Conservation (phyloP, 2,329 filamentous ascomycete species). For the Exophiala dermatitidis region DNA sequence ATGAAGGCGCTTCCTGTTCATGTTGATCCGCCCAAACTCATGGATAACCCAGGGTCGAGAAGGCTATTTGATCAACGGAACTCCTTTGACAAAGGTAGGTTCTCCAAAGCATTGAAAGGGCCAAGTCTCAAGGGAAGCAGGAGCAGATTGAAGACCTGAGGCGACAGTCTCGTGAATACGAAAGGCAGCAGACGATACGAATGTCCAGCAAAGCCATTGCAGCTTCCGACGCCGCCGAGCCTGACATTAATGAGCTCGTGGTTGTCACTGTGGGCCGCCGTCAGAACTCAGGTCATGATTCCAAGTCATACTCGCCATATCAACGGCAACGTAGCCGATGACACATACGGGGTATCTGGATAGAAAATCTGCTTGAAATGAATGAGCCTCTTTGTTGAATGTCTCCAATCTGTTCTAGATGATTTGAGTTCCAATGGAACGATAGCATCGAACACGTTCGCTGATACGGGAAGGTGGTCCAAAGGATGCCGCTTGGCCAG, state of each 20-base stretch:
- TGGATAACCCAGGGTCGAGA: constrained; percentile 37
- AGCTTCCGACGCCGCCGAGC: constrained; percentile 15
- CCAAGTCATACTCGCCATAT: constrained; percentile 13
- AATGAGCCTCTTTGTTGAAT: not conserved
- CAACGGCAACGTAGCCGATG: constrained; percentile 17
- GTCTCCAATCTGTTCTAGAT: not conserved
- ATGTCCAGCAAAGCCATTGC: constrained; percentile 30
- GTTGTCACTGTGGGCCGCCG: constrained; percentile 20
- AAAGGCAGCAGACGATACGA: constrained; percentile 41
- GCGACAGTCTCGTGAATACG: constrained; percentile 42
- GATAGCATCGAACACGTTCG: not conserved
- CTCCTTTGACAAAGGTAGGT: constrained; percentile 41
- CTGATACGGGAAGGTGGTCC: too few species aligned
- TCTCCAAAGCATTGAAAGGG: not conserved
- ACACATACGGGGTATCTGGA: not conserved
- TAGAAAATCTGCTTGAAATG: not conserved
- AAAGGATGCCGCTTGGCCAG: too few species aligned
- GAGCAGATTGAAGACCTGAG: constrained; percentile 46
- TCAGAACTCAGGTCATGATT: constrained; percentile 7
- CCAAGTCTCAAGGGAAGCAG: constrained; percentile 27
- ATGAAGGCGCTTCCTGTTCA: constrained; percentile 19
- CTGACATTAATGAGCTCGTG: constrained; percentile 26
- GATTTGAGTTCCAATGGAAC: not conserved
- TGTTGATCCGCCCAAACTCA: constrained; percentile 6
- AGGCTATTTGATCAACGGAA: constrained; percentile 43